A percentile compares a stretch with the other conserved stretches of the same genome.
phyloP scores from a whole-genome alignment of 108 stramenopile species.

The Pseudonitzschia pungens region DNA sequence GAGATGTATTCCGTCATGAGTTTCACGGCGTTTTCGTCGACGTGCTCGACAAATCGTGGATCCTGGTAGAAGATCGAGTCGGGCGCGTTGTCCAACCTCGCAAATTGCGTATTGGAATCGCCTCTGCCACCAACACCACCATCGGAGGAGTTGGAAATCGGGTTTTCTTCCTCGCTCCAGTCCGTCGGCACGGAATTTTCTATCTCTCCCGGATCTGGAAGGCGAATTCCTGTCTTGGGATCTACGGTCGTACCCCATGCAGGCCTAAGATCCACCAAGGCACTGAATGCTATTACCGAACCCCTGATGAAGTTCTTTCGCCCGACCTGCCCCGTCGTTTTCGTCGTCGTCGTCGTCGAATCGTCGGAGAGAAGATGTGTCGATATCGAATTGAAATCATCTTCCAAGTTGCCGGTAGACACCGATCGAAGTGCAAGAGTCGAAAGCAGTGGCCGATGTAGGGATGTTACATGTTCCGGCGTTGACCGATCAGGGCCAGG shows the following conservation, averaged over 20 bases:
- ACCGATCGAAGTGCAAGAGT: not conserved
- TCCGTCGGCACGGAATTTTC: constrained; percentile 60
- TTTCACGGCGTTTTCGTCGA: constrained; percentile 76
- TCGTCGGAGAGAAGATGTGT: not conserved
- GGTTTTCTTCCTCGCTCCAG: constrained; percentile 73
- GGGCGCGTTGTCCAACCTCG: constrained; percentile 61
- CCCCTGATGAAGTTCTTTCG: constrained; percentile 1
- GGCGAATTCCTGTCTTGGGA: constrained; percentile 67
- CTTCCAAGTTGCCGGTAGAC: not conserved
- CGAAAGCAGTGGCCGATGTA: not conserved
- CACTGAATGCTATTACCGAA: not conserved
- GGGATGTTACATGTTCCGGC: not conserved
- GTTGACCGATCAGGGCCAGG: not conserved
- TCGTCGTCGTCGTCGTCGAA: not conserved
- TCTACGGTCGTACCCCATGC: constrained; percentile 51
- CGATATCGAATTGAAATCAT: not conserved
- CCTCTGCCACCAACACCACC: constrained; percentile 10
- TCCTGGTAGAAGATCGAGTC: constrained; percentile 73
- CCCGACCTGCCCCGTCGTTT: not conserved
- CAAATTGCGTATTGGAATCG: constrained; percentile 35
- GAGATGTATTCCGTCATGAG: constrained; percentile 69
- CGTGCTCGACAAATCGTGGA: constrained; percentile 84
- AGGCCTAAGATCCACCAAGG: not conserved
- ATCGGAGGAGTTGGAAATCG: constrained; percentile 31
- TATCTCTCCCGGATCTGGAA: constrained; percentile 80